Evolutionary conservation across 106 monocot genomes (phyloP).

Genomic region (Dioscorea dumetorum): DNA sequence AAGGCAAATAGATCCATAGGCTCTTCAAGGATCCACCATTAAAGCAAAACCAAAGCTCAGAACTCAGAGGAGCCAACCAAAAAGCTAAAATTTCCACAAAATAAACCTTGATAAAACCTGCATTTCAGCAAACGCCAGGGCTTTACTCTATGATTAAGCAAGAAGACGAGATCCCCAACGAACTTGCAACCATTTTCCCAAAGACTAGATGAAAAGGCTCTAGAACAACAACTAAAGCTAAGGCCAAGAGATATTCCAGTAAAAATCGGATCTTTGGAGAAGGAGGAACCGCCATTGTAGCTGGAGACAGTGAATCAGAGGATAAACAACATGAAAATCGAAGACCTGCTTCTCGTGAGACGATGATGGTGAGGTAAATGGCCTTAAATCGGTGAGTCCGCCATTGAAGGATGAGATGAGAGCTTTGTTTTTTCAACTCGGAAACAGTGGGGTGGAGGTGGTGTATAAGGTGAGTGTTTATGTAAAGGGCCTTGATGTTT

Average conservation of each 20-base stretch:
- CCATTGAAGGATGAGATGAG: too few species aligned
- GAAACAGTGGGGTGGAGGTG: too few species aligned
- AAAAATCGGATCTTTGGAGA: neutral
- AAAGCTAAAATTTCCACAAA: neutral
- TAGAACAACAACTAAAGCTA: neutral
- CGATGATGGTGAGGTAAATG: too few species aligned
- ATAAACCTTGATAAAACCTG: neutral
- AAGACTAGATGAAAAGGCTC: neutral
- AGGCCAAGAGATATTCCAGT: neutral
- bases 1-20: neutral
- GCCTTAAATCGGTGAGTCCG: too few species aligned
- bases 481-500: too few species aligned
- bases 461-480: too few species aligned
- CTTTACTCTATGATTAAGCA: neutral
- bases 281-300: neutral
- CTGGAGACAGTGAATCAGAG: neutral
- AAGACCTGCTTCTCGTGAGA: too few species aligned
- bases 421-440: too few species aligned
- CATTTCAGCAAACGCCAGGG: neutral
- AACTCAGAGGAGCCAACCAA: neutral
- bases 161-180: too few species aligned
- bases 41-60: neutral
- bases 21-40: neutral
- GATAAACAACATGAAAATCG: neutral
- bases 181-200: neutral